Conservation (phyloP, 192 early-diverging fungal species). For the Coemansia sp. region DNA sequence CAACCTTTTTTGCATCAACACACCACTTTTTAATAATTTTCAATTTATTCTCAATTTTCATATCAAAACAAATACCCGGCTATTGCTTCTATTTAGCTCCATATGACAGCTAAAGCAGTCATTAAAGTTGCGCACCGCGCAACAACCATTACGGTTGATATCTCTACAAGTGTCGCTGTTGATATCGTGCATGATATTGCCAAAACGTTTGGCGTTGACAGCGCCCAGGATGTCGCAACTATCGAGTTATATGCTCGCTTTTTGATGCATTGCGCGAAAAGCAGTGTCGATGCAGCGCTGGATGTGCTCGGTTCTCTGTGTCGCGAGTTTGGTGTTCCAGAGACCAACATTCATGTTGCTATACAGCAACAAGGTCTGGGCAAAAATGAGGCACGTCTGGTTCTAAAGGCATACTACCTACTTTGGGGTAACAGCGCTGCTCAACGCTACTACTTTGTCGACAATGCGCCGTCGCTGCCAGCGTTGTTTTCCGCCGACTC, state of each 20-base stretch:
- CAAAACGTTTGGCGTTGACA: background rate
- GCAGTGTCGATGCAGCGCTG: background rate
- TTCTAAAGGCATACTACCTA: conserved; percentile 19
- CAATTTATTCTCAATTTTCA: background rate
- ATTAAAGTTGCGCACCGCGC: background rate
- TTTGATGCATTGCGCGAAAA: conserved; percentile 1
- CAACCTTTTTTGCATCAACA: background rate
- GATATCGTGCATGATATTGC: background rate
- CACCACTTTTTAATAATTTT: background rate
- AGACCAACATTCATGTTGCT: conserved; percentile 3
- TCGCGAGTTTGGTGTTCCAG: background rate
- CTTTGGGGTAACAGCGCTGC: background rate
- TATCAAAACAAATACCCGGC: background rate
- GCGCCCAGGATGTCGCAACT: background rate
- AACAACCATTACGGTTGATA: background rate
- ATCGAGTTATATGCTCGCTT: conserved; percentile 26
- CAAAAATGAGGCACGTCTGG: background rate
- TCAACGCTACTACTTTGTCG: conserved; percentile 66
- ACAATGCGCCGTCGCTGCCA: background rate
- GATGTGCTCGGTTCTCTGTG: conserved; percentile 1
- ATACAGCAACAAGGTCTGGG: conserved; percentile 9
- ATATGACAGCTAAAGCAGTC: no score
- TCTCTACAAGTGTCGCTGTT: background rate
- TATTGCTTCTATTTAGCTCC: no score
- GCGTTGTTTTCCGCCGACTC: conserved; percentile 47